Base-by-base conservation (phyloP, 331 rosid species). In the Erythrophleum ivorense region DNA sequence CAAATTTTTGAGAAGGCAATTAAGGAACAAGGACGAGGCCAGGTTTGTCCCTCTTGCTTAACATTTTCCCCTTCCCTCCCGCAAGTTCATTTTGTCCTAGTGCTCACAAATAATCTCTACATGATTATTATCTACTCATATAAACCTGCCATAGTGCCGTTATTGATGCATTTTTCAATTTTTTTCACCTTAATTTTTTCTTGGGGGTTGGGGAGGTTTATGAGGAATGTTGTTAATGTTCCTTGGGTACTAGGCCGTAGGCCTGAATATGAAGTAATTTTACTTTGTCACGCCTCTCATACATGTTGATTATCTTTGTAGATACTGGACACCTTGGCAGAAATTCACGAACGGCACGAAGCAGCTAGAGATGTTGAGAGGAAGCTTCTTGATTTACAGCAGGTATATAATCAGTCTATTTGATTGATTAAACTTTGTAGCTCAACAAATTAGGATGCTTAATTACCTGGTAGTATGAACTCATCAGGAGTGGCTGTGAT, bases 1-100 rank as follows among this genome's bases (percentile, higher is more conserved):
- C 94, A 95, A 76, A 93, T 93, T 83, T 95, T 93, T 82, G 89
- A 93, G 69, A 95, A 95, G 90, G 99, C 99, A 71, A 92, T 95
- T 79, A 97, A 87, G 49, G 97, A 95, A 87, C 99, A 95, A 83
- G 99, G 99, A 48, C 86, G 99, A 87, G 98, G 98, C 85, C 98
- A 79, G 97, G 99, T 95, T 59, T 74, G 71, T 73, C 80, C 58
- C 68, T 72, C 36, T 41, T 63, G 29, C 77, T 53, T 34, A 41
- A 49, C 48, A 3, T 45, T 9, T 57, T 24, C 58, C 36, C 73
- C 33, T 67, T 7, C 16, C 38, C 15, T 57, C 49, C 72, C 9
- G 38, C 31, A 15, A 59, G 14, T 41, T 46, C n/a, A 21, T 18
- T 5, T 45, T 1, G 34, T 69, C 38, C 9, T 19, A 11, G 36